Evolutionary conservation across 1,284 basidiomycete genomes (phyloP).

Genomic region (Megacollybia platyphylla): DNA sequence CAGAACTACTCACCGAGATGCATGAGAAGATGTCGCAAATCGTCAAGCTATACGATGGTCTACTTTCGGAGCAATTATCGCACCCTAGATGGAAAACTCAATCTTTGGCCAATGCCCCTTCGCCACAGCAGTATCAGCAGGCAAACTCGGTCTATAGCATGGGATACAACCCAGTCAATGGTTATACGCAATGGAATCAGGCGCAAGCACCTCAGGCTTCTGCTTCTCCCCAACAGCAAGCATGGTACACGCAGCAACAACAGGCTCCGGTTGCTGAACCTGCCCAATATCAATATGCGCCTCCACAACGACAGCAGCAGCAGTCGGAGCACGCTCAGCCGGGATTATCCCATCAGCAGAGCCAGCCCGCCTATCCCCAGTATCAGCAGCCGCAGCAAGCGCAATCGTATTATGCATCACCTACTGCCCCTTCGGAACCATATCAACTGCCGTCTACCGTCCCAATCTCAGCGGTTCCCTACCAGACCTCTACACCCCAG

Average conservation of each 20-base stretch:
- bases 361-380: not conserved
- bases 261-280: not conserved
- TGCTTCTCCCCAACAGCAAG: constrained; percentile 10
- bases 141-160: constrained; percentile 11
- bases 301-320: not conserved
- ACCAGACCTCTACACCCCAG: not conserved
- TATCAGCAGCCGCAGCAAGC: not conserved
- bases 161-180: constrained; percentile 14
- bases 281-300: not conserved
- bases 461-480: not conserved
- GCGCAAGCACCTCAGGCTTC: constrained; percentile 2
- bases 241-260: constrained; percentile 6
- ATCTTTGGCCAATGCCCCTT: constrained; percentile 12
- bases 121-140: constrained; percentile 17
- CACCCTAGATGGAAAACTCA: constrained; percentile 51
- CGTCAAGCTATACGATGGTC: constrained; percentile 79
- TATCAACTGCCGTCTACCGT: too few species aligned
- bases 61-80: constrained; percentile 76
- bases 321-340: not conserved
- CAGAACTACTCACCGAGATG: constrained; percentile 85
- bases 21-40: constrained; percentile 88
- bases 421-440: constrained; percentile 2
- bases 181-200: constrained; percentile 16
- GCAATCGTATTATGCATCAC: not conserved
- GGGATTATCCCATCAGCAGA: not conserved